phyloP scores from a whole-genome alignment of 2,329 filamentous ascomycete genomes.

The Plectosphaerella sp. region DNA sequence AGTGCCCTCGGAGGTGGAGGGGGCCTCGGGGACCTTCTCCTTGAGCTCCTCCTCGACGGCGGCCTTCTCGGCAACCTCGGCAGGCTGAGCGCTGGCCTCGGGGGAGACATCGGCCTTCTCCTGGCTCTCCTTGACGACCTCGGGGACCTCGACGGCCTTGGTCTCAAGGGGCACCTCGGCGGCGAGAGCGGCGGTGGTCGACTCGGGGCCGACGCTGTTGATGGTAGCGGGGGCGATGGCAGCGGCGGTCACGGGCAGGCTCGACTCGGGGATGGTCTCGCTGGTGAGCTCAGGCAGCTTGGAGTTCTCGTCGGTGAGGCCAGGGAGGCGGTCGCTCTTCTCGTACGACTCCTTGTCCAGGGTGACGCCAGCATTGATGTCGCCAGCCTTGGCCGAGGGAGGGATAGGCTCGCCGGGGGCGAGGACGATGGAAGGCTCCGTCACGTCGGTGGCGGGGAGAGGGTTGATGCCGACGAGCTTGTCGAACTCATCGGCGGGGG shows the following conservation, averaged over 20 bases:
- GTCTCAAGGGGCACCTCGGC: conserved; percentile 62
- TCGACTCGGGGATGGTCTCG: conserved; percentile 77
- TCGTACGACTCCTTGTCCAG: conserved; percentile 85
- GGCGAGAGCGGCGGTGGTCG: conserved; percentile 67
- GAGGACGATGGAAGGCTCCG: conserved; percentile 75
- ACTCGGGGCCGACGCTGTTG: conserved; percentile 45
- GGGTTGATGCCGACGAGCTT: conserved; percentile 56
- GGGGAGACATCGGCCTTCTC: conserved; percentile 57
- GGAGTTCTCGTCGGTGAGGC: conserved; percentile 32
- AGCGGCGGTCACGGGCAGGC: conserved; percentile 57
- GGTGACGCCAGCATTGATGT: conserved; percentile 66
- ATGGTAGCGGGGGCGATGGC: conserved; percentile 39
- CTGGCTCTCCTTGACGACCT: conserved; percentile 68
- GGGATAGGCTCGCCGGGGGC: conserved; percentile 79
- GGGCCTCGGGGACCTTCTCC: conserved; percentile 58
- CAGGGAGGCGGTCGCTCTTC: conserved; percentile 63
- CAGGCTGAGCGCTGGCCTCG: conserved; percentile 63
- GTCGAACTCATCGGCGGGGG: conserved; percentile 51
- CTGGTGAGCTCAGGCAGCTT: conserved; percentile 46
- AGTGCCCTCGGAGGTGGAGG: conserved; percentile 52
- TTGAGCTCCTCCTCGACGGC: conserved; percentile 67
- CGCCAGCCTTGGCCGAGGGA: conserved; percentile 61
- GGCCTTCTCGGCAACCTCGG: conserved; percentile 67
- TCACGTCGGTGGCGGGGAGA: conserved; percentile 57
- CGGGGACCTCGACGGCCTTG: conserved; percentile 47